Conservation (phyloP, 441 rosid species). For the Gossypium davidsonii region DNA sequence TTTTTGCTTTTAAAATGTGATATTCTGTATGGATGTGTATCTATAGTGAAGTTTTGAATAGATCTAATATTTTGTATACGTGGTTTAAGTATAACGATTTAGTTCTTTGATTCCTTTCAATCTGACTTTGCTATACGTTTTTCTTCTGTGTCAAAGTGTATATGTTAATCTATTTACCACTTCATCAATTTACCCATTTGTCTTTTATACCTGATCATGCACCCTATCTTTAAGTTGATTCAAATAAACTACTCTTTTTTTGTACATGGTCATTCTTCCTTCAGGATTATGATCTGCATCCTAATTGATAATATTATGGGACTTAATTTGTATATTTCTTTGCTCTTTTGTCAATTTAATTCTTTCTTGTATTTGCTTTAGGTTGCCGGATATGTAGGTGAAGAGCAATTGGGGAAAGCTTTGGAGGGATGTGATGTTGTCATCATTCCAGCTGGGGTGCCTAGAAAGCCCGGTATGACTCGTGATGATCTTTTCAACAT, state of each 20-base stretch:
- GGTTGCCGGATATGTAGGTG: slow-evolving; percentile 69
- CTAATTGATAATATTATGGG: not conserved
- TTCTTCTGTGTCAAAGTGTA: not conserved
- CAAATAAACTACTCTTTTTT: not conserved
- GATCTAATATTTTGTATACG: not conserved
- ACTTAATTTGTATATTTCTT: not conserved
- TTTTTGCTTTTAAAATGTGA: not conserved
- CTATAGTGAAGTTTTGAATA: not conserved
- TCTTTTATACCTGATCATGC: not conserved
- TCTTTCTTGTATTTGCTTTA: slow-evolving; percentile 14
- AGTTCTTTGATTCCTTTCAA: not conserved
- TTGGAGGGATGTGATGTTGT: slow-evolving; percentile 79
- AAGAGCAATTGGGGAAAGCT: slow-evolving; percentile 66
- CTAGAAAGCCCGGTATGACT: slow-evolving; percentile 94
- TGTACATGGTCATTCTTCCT: not conserved
- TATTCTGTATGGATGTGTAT: not conserved
- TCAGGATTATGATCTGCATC: not conserved
- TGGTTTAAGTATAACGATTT: not conserved
- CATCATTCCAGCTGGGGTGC: slow-evolving; percentile 91
- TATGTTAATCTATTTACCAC: not conserved
- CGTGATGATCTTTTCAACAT: slow-evolving; percentile 95
- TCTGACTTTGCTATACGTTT: not conserved
- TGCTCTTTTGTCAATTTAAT: not conserved
- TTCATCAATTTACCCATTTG: not conserved
- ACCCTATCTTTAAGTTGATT: not conserved